phyloP scores from a whole-genome alignment of 2,329 filamentous ascomycete species.

The Leptographium flavum region DNA sequence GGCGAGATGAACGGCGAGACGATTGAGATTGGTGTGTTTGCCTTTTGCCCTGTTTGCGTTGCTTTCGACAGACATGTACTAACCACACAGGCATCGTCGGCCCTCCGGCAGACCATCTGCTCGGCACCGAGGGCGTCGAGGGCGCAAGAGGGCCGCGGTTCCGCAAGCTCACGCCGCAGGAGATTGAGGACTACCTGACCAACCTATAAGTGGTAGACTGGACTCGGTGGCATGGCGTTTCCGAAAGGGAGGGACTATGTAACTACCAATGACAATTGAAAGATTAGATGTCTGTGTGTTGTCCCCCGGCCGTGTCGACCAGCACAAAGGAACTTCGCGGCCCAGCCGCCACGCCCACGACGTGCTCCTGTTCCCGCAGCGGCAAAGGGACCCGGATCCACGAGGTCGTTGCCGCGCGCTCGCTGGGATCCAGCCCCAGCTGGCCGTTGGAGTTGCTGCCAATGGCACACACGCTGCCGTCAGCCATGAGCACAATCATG shows the following conservation, averaged over 20 bases:
- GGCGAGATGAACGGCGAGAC: slow-evolving; percentile 99
- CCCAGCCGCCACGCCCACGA: slow-evolving; percentile 32
- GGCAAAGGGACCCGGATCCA: slow-evolving; percentile 23
- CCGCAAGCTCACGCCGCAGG: slow-evolving; percentile 88
- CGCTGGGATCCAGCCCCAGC: slow-evolving; percentile 29
- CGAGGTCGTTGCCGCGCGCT: background rate
- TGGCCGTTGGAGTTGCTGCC: slow-evolving; percentile 46
- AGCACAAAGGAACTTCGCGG: slow-evolving; percentile 35
- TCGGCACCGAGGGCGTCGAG: slow-evolving; percentile 82
- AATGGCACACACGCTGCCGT: slow-evolving; percentile 36
- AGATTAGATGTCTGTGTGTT: slow-evolving; percentile 6
- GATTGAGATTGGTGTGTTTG: slow-evolving; percentile 76
- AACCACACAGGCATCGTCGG: slow-evolving; percentile 67
- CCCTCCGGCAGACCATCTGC: slow-evolving; percentile 79
- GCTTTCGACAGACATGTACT: too few relatives aligned
- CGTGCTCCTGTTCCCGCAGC: slow-evolving; percentile 13
- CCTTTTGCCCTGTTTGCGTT: too few relatives aligned
- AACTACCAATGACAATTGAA: slow-evolving; percentile 9
- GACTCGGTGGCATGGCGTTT: background rate
- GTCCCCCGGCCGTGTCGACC: background rate
- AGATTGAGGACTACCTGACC: slow-evolving; percentile 98
- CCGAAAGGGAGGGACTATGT: slow-evolving; percentile 5
- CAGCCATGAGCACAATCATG: slow-evolving; percentile 37
- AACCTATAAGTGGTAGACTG: slow-evolving; percentile 57
- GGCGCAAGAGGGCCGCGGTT: slow-evolving; percentile 75